Percentiles rank a stretch among this genome's conserved stretches.
phyloP scores from a whole-genome alignment of 805 yeast species.

The Starmera pachycereana region DNA sequence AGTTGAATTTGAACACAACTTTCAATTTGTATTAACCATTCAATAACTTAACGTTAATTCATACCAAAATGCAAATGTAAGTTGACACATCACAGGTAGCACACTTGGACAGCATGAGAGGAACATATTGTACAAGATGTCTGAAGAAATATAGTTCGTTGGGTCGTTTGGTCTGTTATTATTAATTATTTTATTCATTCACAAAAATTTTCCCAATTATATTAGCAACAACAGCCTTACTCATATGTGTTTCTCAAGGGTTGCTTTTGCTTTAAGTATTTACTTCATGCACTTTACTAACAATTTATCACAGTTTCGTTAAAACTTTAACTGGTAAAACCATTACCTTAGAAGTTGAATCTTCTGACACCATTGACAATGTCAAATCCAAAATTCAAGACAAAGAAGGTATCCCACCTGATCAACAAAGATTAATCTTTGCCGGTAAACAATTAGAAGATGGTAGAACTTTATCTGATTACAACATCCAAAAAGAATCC shows the following conservation, averaged over 20 bases:
- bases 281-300: constrained; percentile 4
- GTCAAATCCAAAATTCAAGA: constrained; percentile 98
- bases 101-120: too few species aligned
- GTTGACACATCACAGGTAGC: constrained; percentile 8
- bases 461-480: constrained; percentile 97
- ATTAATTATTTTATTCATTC: too few species aligned
- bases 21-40: constrained; percentile 3
- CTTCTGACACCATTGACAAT: constrained; percentile 97
- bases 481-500: constrained; percentile 99
- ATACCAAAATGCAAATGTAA: constrained; percentile 35
- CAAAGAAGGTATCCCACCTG: constrained; percentile 99
- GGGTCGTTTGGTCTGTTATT: too few species aligned
- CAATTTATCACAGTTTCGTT: constrained; percentile 42
- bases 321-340: constrained; percentile 86
- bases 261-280: too few species aligned
- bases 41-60: constrained; percentile 13
- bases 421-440: constrained; percentile 98
- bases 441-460: constrained; percentile 99
- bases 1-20: background rate
- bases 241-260: too few species aligned
- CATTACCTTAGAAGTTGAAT: constrained; percentile 97
- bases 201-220: too few species aligned
- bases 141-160: too few species aligned
- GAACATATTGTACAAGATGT: too few species aligned
- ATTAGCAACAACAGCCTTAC: too few species aligned